Percentiles rank a stretch among this genome's conserved stretches.
Evolutionary conservation across 192 early-diverging fungal genomes (phyloP).

Genomic region (Dimargaris cristalligena): DNA sequence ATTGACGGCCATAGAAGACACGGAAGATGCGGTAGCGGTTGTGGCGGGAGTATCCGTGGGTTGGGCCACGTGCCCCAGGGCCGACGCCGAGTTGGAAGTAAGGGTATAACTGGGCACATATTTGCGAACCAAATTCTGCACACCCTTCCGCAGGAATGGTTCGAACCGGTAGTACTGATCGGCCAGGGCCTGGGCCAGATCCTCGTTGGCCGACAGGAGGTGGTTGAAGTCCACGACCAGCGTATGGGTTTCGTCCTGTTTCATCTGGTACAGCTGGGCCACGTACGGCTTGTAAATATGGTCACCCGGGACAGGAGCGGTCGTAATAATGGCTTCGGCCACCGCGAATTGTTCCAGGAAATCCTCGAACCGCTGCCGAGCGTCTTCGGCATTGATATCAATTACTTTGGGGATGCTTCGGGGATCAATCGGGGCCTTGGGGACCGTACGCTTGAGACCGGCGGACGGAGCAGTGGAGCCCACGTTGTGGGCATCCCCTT

Average conservation of each 20-base stretch:
- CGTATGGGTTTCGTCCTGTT: conserved; percentile 37
- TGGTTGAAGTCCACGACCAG: conserved; percentile 63
- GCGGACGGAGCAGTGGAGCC: background rate
- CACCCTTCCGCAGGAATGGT: conserved; percentile 68
- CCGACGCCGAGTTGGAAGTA: conserved; percentile 12
- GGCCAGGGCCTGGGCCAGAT: conserved; percentile 40
- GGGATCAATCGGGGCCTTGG: conserved; percentile 12
- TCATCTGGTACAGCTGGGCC: conserved; percentile 43
- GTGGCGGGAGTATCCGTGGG: conserved; percentile 13
- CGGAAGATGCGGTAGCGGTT: conserved; percentile 20
- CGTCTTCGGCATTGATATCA: conserved; percentile 51
- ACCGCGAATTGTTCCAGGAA: conserved; percentile 43
- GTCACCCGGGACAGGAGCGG: conserved; percentile 11
- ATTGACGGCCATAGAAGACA: conserved; percentile 14
- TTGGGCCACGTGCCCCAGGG: conserved; percentile 5
- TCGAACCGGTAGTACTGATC: conserved; percentile 69
- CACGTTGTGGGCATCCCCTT: background rate
- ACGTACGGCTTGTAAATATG: conserved; percentile 35
- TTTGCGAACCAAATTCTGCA: conserved; percentile 60
- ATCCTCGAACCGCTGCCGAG: conserved; percentile 45
- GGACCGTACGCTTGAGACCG: background rate
- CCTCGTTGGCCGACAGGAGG: conserved; percentile 33
- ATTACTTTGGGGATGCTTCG: conserved; percentile 34
- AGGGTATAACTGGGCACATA: conserved; percentile 39
- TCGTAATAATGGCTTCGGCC: background rate